Base-by-base conservation (phyloP, 2,329 filamentous ascomycete genomes). In the Cytospora mali region DNA sequence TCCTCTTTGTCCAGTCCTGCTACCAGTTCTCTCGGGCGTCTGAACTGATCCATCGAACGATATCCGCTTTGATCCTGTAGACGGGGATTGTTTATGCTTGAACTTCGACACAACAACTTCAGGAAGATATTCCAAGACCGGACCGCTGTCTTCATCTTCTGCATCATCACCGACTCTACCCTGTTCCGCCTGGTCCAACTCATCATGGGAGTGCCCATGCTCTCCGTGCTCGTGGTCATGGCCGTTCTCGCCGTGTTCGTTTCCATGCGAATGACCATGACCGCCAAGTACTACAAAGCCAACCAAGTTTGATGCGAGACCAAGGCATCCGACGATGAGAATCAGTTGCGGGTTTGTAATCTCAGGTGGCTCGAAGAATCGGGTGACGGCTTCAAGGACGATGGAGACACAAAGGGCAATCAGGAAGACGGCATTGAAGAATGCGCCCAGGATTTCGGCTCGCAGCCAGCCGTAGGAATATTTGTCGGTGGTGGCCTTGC, bases 401-500 rank as follows among this genome's bases (percentile, higher is more conserved):
- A 99, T 99, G 56, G 94, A 96, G 62, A 99, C 83, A 78, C 95
- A 99, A 10, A 99, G 85, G 9, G 95, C 95, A 72, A 99, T 95
- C 51, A 99, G 83, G 80, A 99, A 99, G 52, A 98, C 94, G 68
- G 95, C 95, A 72, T 99, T 99, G 78, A 98, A 92, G 70, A 98
- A 88, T 54, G 95, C 95, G 72, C 95, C 95, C 6, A 99, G 84
- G 13, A 96, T 98, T 81, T 99, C 95, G 39, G 95, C 95, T 69
- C 95, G 92, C 81, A 98, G 90, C 91, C 93, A 99, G 62, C 95
- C 95, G 75, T 97, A 99, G 18, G 95, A 97, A 74, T 95, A 99
- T 75, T 90, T 91, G 71, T 96, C 93, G 10, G 93, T 96, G 0
- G 89, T 91, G 68, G 88, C 91, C 71, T 91, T 88, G 74, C 91